phyloP scores from a whole-genome alignment of 768 basidiomycete species.

The Pisolithus microcarpus region DNA sequence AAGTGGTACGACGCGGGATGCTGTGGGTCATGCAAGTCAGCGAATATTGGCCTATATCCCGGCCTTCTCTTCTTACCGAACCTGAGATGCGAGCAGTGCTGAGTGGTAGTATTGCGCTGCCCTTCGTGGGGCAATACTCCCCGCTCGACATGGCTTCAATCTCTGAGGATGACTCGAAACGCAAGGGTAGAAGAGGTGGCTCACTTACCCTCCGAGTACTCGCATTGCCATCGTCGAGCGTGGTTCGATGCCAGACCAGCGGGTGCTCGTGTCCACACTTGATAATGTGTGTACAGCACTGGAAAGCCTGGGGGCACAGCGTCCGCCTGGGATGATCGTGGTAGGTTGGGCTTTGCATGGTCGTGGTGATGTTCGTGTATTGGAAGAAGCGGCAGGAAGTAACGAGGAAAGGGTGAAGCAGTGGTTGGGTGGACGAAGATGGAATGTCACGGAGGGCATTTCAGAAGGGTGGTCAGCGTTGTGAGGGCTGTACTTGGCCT shows the following conservation, averaged over 20 bases:
- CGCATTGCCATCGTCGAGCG: constrained; percentile 94
- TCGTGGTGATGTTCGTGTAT: constrained; percentile 58
- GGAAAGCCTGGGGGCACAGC: constrained; percentile 71
- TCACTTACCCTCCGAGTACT: constrained; percentile 59
- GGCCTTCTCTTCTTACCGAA: constrained; percentile 61
- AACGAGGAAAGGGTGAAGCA: constrained; percentile 38
- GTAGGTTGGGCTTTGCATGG: constrained; percentile 89
- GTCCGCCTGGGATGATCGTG: constrained; percentile 96
- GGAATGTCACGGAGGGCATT: constrained; percentile 64
- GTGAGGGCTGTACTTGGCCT: background rate
- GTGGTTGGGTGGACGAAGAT: constrained; percentile 56
- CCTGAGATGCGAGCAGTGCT: constrained; percentile 61
- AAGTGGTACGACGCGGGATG: constrained; percentile 60
- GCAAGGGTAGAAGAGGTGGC: constrained; percentile 40
- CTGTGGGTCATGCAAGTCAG: constrained; percentile 94
- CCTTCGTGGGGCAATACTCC: background rate
- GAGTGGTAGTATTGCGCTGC: constrained; percentile 25
- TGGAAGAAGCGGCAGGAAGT: constrained; percentile 49
- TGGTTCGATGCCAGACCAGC: constrained; percentile 87
- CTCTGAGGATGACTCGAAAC: background rate
- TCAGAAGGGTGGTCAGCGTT: constrained; percentile 33
- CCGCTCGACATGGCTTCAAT: background rate
- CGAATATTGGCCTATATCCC: constrained; percentile 89
- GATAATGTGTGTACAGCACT: constrained; percentile 62
- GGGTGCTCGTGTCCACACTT: constrained; percentile 75